phyloP scores from a whole-genome alignment of 257 asterid genomes.

The Lycium ferocissimum region DNA sequence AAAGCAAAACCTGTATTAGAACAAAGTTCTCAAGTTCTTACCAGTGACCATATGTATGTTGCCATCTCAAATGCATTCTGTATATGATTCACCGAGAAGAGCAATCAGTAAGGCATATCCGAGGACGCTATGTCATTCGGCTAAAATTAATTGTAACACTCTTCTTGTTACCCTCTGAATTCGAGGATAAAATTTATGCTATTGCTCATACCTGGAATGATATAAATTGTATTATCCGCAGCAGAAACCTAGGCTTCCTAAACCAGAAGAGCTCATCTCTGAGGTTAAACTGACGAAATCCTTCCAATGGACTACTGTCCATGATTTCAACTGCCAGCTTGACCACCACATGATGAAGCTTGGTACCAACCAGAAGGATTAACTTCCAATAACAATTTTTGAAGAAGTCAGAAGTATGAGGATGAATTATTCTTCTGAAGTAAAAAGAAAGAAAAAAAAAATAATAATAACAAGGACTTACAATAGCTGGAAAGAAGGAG shows the following conservation, averaged over 20 bases:
- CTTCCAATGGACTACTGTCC: constrained; percentile 65
- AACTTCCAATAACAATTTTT: constrained; percentile 49
- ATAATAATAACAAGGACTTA: constrained; percentile 44
- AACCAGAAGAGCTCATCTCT: constrained; percentile 98
- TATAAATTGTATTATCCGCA: constrained; percentile 77
- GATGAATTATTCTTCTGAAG: neutral
- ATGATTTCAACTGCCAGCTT: constrained; percentile 85
- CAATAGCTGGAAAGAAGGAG: constrained; percentile 79
- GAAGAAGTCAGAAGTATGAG: constrained; percentile 27
- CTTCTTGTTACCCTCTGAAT: neutral
- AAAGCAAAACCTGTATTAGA: neutral
- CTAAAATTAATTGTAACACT: neutral
- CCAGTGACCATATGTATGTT: constrained; percentile 82
- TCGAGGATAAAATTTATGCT: neutral
- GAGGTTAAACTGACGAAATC: constrained; percentile 64
- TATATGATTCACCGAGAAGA: constrained; percentile 37
- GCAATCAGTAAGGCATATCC: neutral
- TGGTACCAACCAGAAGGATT: constrained; percentile 86
- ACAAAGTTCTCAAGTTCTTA: constrained; percentile 43
- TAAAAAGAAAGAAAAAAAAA: neutral
- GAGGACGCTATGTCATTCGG: neutral
- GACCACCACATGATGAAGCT: constrained; percentile 82
- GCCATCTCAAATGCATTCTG: constrained; percentile 98
- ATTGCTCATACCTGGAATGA: constrained; percentile 72
- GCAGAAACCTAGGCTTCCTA: constrained; percentile 81